phyloP scores from a whole-genome alignment of 2,329 filamentous ascomycete genomes.

The Metarhizium album region DNA sequence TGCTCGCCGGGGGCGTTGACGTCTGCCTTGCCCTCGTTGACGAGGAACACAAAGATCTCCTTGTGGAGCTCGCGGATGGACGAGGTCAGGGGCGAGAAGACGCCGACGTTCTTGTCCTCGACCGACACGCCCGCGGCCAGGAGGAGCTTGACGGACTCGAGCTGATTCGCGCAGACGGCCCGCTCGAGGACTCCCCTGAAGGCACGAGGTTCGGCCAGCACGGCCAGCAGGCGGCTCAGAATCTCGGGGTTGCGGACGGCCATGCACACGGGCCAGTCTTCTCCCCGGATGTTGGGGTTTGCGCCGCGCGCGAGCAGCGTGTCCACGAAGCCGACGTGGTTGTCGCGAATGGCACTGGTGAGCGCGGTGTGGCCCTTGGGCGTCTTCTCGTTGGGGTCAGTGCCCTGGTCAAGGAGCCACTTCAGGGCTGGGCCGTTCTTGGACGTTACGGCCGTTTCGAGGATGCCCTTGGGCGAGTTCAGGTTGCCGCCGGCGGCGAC shows the following conservation, averaged over 20 bases:
- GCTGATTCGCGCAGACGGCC: conserved; percentile 55
- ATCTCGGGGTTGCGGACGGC: conserved; percentile 51
- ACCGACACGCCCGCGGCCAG: conserved; percentile 54
- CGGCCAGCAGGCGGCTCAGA: conserved; percentile 45
- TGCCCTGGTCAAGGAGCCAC: conserved; percentile 49
- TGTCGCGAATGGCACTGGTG: conserved; percentile 54
- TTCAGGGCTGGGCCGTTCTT: conserved; percentile 50
- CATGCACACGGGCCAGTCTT: conserved; percentile 63
- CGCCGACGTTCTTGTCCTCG: conserved; percentile 62
- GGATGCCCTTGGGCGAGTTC: conserved; percentile 49
- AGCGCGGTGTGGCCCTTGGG: conserved; percentile 49
- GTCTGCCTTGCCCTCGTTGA: conserved; percentile 51
- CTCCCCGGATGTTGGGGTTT: conserved; percentile 50
- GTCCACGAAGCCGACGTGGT: conserved; percentile 48
- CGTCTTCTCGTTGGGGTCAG: conserved; percentile 49
- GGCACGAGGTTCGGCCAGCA: conserved; percentile 45
- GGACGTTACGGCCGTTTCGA: conserved; percentile 51
- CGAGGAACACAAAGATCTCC: conserved; percentile 49
- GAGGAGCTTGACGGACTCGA: conserved; percentile 56
- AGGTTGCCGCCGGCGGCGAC: conserved; percentile 51
- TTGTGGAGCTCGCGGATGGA: conserved; percentile 53
- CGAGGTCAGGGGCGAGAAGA: conserved; percentile 59
- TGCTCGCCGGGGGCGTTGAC: conserved; percentile 60
- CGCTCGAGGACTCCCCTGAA: conserved; percentile 59
- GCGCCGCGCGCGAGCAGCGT: conserved; percentile 47